Evolutionary conservation across 345 rosid genomes (phyloP).

Genomic region (Draba incana): DNA sequence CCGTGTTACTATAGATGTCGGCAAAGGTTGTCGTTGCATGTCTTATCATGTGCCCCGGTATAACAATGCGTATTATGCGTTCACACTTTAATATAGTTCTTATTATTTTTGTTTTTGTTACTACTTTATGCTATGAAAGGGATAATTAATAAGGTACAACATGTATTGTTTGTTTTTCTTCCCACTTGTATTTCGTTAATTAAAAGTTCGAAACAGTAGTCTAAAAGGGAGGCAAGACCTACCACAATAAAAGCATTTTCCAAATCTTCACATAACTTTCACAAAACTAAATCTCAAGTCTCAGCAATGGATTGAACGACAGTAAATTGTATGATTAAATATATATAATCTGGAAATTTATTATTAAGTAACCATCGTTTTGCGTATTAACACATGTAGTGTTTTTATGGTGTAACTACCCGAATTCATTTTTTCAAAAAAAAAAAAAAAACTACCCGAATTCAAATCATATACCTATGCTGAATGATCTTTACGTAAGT

Average conservation of each 20-base stretch:
- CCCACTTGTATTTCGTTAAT: conserved; percentile 23
- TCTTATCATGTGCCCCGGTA: conserved; percentile 32
- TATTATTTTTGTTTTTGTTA: neutral
- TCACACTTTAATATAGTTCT: conserved; percentile 27
- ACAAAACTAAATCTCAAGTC: no score
- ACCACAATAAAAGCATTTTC: no score
- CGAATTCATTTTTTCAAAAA: no score
- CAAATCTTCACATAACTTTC: no score
- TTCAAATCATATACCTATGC: no score
- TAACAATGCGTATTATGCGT: conserved; percentile 14
- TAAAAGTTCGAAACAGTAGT: neutral
- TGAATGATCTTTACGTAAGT: no score
- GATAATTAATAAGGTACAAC: neutral
- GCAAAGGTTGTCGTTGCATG: conserved; percentile 32
- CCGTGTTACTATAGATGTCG: conserved; percentile 41
- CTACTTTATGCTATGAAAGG: neutral
- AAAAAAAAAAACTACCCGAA: no score
- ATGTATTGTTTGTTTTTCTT: neutral
- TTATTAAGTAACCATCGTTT: no score
- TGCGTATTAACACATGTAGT: no score
- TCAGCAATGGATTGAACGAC: no score
- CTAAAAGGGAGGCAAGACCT: no score
- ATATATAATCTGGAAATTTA: neutral
- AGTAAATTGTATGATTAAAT: neutral
- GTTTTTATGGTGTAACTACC: no score